phyloP scores from a whole-genome alignment of 768 basidiomycete genomes.

The Hericium rajendrae region DNA sequence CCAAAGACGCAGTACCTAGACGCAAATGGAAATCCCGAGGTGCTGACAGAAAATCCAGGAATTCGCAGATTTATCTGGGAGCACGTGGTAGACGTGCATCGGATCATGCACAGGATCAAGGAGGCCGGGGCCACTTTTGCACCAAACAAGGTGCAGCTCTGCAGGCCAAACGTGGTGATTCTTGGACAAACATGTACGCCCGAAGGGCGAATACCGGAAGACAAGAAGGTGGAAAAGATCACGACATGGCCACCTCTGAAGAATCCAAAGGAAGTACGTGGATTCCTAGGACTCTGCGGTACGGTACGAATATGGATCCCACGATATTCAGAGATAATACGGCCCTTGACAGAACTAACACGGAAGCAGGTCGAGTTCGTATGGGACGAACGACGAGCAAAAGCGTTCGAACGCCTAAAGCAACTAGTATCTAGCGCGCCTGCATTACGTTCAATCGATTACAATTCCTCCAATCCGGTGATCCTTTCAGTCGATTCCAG shows the following conservation, averaged over 20 bases:
- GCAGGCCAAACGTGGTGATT: slow-evolving; percentile 17
- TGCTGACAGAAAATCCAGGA: background rate
- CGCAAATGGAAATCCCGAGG: background rate
- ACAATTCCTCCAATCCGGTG: no score
- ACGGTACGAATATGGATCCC: slow-evolving; percentile 14
- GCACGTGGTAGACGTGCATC: background rate
- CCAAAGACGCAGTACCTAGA: background rate
- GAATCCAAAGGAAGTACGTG: slow-evolving; percentile 15
- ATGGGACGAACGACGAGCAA: background rate
- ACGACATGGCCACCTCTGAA: slow-evolving; percentile 15
- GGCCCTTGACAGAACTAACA: slow-evolving; percentile 14
- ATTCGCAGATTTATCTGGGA: background rate
- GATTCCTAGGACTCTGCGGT: slow-evolving; percentile 16
- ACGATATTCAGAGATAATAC: slow-evolving; percentile 11
- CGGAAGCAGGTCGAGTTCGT: slow-evolving; percentile 7
- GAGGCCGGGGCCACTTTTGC: background rate
- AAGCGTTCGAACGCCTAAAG: background rate
- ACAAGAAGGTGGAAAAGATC: slow-evolving; percentile 18
- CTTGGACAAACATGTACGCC: slow-evolving; percentile 31
- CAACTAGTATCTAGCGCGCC: background rate
- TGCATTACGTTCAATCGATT: background rate
- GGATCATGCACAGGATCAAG: background rate
- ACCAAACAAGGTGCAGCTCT: no score
- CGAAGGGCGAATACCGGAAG: slow-evolving; percentile 23
- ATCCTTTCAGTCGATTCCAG: no score